Conservation (phyloP, 768 basidiomycete species). For the Tylopilus vinaceipallidus region DNA sequence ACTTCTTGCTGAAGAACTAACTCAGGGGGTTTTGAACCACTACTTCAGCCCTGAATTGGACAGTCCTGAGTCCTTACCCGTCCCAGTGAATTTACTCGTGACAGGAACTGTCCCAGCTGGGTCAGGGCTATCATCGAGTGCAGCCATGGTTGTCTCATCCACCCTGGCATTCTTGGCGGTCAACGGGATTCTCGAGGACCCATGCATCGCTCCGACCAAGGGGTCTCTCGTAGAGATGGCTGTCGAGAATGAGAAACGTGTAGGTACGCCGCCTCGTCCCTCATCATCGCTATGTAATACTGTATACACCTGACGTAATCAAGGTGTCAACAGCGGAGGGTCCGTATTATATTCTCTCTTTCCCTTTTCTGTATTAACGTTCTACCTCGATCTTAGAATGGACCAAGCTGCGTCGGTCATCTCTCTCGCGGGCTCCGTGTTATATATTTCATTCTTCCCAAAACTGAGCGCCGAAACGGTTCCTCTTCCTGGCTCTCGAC, state of each 20-base stretch:
- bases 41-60: conserved; percentile 42
- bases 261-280: conserved; percentile 43
- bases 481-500: conserved; percentile 48
- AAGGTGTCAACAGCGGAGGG: conserved; percentile 78
- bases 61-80: conserved; percentile 34
- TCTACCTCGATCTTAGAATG: conserved; percentile 51
- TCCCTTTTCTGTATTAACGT: conserved; percentile 1
- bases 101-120: conserved; percentile 85
- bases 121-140: conserved; percentile 83
- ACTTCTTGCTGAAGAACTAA: background rate
- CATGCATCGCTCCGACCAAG: conserved; percentile 40
- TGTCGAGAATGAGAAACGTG: conserved; percentile 81
- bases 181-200: conserved; percentile 56
- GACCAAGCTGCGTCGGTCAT: conserved; percentile 91
- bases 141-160: conserved; percentile 88
- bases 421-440: conserved; percentile 62
- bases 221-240: conserved; percentile 75
- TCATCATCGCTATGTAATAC: background rate
- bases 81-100: conserved; percentile 70
- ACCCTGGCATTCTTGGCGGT: conserved; percentile 77
- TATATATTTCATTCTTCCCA: conserved; percentile 84
- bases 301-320: background rate
- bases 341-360: conserved; percentile 30
- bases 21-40: conserved; percentile 64
- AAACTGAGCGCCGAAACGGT: conserved; percentile 63